phyloP scores from a whole-genome alignment of 306 rosid species.

The Benincasa hispida region DNA sequence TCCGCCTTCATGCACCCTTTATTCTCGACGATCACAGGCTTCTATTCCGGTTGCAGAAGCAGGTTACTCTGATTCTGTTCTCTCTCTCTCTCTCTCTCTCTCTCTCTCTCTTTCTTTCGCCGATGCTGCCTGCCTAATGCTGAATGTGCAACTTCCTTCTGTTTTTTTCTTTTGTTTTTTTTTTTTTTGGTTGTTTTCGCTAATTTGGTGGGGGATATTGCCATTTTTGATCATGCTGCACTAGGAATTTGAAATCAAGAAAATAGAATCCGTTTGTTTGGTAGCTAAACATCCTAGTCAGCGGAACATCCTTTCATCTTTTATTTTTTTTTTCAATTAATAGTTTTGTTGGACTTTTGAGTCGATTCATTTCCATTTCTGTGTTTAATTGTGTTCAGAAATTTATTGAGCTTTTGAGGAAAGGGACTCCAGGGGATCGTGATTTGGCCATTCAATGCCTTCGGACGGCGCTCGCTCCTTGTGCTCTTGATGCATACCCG shows the following conservation, averaged over 20 bases:
- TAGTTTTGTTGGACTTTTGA: not conserved
- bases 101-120: not conserved
- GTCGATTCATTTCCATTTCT: not conserved
- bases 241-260: not conserved
- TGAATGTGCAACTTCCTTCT: not conserved
- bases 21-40: conserved; percentile 69
- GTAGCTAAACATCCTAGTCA: not conserved
- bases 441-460: conserved; percentile 74
- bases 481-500: conserved; percentile 97
- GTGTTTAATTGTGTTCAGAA: conserved; percentile 26
- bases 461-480: conserved; percentile 83
- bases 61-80: conserved; percentile 33
- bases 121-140: not conserved
- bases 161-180: not conserved
- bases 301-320: not conserved
- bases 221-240: not conserved
- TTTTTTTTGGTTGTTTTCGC: not conserved
- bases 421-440: conserved; percentile 62
- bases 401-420: conserved; percentile 88
- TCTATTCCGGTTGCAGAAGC: conserved; percentile 90
- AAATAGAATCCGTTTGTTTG: not conserved
- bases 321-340: not conserved
- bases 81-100: not conserved
- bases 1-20: conserved; percentile 71
- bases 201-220: not conserved